Conservation (phyloP, 2,329 filamentous ascomycete species). For the Akanthomyces muscarius region DNA sequence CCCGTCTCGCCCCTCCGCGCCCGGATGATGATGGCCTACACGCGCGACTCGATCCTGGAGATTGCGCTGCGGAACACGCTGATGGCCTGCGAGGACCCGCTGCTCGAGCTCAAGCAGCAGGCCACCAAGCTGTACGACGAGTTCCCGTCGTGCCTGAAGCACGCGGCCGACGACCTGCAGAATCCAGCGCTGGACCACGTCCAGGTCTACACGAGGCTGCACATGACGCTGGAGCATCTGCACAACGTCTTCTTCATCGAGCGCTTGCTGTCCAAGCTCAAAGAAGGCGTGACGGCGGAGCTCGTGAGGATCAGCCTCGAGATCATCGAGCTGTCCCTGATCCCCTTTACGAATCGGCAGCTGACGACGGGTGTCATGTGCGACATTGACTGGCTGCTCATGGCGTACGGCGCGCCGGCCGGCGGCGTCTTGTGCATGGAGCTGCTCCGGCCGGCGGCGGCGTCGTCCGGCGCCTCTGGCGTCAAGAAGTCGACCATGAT, state of each 20-base stretch:
- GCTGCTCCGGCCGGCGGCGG: constrained; percentile 36
- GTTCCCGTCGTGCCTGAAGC: constrained; percentile 46
- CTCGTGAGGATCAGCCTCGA: constrained; percentile 43
- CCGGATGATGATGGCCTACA: constrained; percentile 23
- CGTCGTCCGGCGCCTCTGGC: constrained; percentile 23
- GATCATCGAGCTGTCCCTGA: constrained; percentile 41
- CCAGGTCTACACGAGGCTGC: constrained; percentile 39
- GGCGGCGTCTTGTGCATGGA: constrained; percentile 47
- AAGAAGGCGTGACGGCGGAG: constrained; percentile 32
- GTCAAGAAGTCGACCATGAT: constrained; percentile 44
- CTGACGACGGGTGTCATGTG: constrained; percentile 34
- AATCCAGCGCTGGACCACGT: constrained; percentile 40
- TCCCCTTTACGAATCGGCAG: constrained; percentile 46
- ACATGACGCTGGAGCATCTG: constrained; percentile 46
- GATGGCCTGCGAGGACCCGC: constrained; percentile 39
- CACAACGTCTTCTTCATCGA: constrained; percentile 57
- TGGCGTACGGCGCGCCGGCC: constrained; percentile 45
- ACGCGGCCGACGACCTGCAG: constrained; percentile 47
- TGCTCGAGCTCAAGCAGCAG: constrained; percentile 41
- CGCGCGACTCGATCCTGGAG: constrained; percentile 29
- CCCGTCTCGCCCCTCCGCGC: constrained; percentile 30
- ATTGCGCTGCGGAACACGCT: constrained; percentile 27
- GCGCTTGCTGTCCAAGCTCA: constrained; percentile 46
- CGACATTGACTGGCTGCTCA: constrained; percentile 46
- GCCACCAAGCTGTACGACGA: constrained; percentile 41